Evolutionary conservation across 192 early-diverging fungal genomes (phyloP), one percentile per base, ranked within the genome.

Genomic region (Coemansia sp.): DNA sequence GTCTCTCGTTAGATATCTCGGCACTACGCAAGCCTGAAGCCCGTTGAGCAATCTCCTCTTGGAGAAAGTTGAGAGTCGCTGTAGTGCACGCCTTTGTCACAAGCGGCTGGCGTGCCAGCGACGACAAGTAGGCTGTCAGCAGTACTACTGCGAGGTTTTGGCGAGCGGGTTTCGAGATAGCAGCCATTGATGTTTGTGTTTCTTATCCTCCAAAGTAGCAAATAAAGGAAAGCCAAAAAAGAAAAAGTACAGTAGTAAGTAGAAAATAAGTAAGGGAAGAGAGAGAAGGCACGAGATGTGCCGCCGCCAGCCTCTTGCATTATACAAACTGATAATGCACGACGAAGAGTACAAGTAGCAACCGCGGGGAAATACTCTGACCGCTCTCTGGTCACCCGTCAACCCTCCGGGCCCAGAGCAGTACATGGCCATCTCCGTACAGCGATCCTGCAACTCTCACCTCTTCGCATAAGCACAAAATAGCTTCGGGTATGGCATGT

Each of bases 41-140:
- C 60, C 86, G 84, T 48, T 87, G 86, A 27, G 92, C 92, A 15
- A 89, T 85, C 64, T 89, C 78, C 68, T 96, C 94, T 68, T 96
- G 94, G 20, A 92, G 74, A 69, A 85, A 89, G 70, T 91, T 87
- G 55, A 96, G 87, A 5, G 87, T 76, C 22, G 89, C 91, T 6
- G 90, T 80, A 11, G 93, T 96, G 62, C 83, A 72, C 20, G 92
- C 89, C 84, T 96, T 96, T 62, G 94, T 94, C 44, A 83, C 80
- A 24, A 96, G 74, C 20, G 94, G 94, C 48, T 89, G 75, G 40
- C 83, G 75, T 9, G 83, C 82, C 12, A 93, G 85, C 51, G 83
- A 73, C 6, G 85, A 58, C 13, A 92, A 72, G 75, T 93, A 93
- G 55, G 82, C 76, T 1, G 85, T 69, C 72, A 91, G 75, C 45